These are phyloP conservation scores for Gossypium rotundifolium DNA, from an alignment of 345 rosid genomes.

Conservation along the genomic window DNA sequence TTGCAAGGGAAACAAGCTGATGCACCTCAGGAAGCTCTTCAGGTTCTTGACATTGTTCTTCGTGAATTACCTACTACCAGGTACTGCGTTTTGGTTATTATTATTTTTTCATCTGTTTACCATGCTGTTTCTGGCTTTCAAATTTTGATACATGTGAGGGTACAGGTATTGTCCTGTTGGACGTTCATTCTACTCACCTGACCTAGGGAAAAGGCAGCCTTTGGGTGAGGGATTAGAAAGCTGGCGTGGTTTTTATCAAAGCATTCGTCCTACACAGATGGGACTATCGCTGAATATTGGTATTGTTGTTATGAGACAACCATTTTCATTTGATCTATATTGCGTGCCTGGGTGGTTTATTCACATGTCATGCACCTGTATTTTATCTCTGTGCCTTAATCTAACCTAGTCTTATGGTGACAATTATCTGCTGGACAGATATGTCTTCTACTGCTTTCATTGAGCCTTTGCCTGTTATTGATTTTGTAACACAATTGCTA, in stretches of 20 bases:
- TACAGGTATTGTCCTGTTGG: conserved; percentile 79
- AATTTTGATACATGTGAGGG: background rate
- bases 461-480: conserved; percentile 79
- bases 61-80: conserved; percentile 81
- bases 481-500: conserved; percentile 64
- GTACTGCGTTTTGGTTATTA: conserved; percentile 26
- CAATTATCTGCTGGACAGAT: conserved; percentile 36
- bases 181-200: conserved; percentile 88
- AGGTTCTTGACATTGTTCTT: conserved; percentile 94
- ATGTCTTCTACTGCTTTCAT: conserved; percentile 97
- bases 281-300: conserved; percentile 90
- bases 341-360: background rate
- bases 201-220: conserved; percentile 68
- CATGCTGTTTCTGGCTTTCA: background rate
- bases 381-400: background rate
- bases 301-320: conserved; percentile 8
- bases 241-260: conserved; percentile 97
- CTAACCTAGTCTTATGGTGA: background rate
- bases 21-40: conserved; percentile 95
- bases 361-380: background rate
- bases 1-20: conserved; percentile 84
- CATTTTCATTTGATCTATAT: conserved; percentile 9
- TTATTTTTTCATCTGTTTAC: conserved; percentile 5
- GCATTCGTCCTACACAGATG: conserved; percentile 96
- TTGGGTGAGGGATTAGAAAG: conserved; percentile 95